Evolutionary conservation across 768 basidiomycete genomes (phyloP).

Genomic region (Phallus indusiatus): DNA sequence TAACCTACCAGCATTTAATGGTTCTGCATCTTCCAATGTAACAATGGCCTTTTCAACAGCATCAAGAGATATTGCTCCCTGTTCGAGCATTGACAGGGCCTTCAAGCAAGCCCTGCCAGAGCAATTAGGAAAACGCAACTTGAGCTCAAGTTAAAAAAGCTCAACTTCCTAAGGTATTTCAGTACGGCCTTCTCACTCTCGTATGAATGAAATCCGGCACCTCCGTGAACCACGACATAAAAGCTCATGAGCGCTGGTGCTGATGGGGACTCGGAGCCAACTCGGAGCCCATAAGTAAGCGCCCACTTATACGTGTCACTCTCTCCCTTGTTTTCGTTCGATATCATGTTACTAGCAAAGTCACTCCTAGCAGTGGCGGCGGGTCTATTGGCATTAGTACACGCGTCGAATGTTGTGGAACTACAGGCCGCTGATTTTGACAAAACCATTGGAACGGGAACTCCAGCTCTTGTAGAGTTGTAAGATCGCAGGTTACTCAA

Average conservation of each 20-base stretch:
- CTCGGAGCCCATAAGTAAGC: too few relatives aligned
- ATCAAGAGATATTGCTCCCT: slow-evolving; percentile 26
- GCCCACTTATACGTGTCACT: too few relatives aligned
- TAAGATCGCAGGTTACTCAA: slow-evolving; percentile 31
- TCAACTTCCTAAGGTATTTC: slow-evolving; percentile 44
- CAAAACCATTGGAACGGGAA: slow-evolving; percentile 62
- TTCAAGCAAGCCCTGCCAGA: slow-evolving; percentile 41
- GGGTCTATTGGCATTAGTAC: not conserved
- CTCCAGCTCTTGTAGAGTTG: slow-evolving; percentile 87
- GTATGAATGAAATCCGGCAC: slow-evolving; percentile 57
- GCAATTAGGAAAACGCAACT: not conserved
- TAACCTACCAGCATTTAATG: slow-evolving; percentile 57
- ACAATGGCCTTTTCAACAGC: slow-evolving; percentile 46
- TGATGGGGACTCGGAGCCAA: too few relatives aligned
- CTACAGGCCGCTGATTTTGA: slow-evolving; percentile 72
- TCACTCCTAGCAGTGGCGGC: not conserved
- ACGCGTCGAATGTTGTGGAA: slow-evolving; percentile 78
- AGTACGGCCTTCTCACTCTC: slow-evolving; percentile 44
- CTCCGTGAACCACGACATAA: slow-evolving; percentile 60
- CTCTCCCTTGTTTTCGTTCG: too few relatives aligned
- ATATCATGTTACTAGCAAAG: not conserved
- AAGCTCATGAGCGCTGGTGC: too few relatives aligned
- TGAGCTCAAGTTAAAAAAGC: slow-evolving; percentile 9
- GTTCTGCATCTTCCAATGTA: slow-evolving; percentile 54
- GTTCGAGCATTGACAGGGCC: slow-evolving; percentile 24